A percentile compares a stretch with the other conserved stretches of the same genome.
Conservation (phyloP, 345 rosid species). For the Populus davidiana region DNA sequence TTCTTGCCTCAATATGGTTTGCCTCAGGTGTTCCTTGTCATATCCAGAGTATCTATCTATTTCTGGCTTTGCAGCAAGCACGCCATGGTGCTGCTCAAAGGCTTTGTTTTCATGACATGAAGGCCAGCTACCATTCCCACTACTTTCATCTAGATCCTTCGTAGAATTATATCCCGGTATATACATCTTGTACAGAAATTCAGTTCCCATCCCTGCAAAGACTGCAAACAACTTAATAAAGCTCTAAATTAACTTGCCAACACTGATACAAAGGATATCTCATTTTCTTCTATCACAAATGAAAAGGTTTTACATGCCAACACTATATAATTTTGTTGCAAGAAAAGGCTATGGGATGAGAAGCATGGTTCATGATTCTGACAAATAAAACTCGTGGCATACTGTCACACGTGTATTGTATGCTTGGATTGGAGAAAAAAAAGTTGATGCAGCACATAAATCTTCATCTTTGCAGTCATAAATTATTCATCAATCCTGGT, state of each 20-base stretch:
- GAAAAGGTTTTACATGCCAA: not conserved
- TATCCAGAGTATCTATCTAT: conserved; percentile 20
- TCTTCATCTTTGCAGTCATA: not conserved
- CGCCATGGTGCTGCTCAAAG: conserved; percentile 36
- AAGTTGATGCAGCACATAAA: not conserved
- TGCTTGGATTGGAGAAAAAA: not conserved
- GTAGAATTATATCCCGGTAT: conserved; percentile 46
- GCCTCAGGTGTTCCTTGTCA: conserved; percentile 55
- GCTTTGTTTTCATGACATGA: conserved; percentile 33
- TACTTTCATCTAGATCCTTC: conserved; percentile 47
- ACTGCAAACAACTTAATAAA: conserved; percentile 25
- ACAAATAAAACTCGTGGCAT: not conserved
- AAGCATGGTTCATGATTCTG: not conserved
- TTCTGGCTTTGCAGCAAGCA: conserved; percentile 32
- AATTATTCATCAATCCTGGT: not conserved
- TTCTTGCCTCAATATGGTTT: conserved; percentile 72
- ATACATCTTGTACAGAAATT: conserved; percentile 58
- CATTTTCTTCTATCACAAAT: not conserved
- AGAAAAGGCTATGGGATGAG: not conserved
- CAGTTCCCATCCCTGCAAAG: conserved; percentile 62
- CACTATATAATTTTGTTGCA: not conserved
- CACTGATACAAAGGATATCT: not conserved
- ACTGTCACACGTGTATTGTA: not conserved
- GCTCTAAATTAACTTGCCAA: not conserved
- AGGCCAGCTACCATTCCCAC: conserved; percentile 47